Conservation (phyloP, 768 basidiomycete genomes). For the Lactifluus pinguis region DNA sequence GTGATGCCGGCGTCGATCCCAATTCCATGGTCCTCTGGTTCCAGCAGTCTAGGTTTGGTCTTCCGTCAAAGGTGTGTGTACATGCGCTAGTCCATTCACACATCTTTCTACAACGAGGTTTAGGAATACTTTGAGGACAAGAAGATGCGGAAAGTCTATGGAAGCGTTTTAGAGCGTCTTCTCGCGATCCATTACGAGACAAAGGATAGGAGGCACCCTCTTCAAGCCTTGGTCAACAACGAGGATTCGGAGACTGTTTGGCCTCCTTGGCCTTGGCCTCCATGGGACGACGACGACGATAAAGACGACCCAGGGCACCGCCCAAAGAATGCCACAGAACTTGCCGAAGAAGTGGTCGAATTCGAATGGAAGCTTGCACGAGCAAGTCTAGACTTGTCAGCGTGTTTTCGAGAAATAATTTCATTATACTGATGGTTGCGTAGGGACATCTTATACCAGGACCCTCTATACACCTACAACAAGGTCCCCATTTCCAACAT, state of each 20-base stretch:
- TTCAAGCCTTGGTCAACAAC: slow-evolving; percentile 20
- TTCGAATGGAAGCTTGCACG: slow-evolving; percentile 75
- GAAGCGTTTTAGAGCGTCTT: slow-evolving; percentile 55
- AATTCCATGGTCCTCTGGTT: slow-evolving; percentile 83
- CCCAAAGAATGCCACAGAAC: slow-evolving; percentile 45
- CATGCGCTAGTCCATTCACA: neutral
- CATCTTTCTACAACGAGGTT: neutral
- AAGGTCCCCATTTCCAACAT: slow-evolving; percentile 65
- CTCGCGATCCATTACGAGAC: slow-evolving; percentile 50
- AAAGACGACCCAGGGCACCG: slow-evolving; percentile 38
- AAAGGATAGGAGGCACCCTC: slow-evolving; percentile 29
- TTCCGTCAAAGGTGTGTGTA: slow-evolving; percentile 69
- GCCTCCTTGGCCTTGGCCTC: slow-evolving; percentile 84
- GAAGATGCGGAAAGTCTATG: slow-evolving; percentile 58
- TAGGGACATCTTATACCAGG: slow-evolving; percentile 61
- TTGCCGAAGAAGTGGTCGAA: slow-evolving; percentile 62
- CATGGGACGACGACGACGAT: slow-evolving; percentile 62
- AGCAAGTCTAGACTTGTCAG: slow-evolving; percentile 73
- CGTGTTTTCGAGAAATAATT: neutral
- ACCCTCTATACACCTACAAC: slow-evolving; percentile 87
- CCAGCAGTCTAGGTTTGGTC: slow-evolving; percentile 68
- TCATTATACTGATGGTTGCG: slow-evolving; percentile 4
- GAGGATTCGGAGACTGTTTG: slow-evolving; percentile 41
- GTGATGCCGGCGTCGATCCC: slow-evolving; percentile 80
- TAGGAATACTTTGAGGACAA: slow-evolving; percentile 89